A percentile compares a stretch with the other conserved stretches of the same genome.
Evolutionary conservation across 2,329 filamentous ascomycete species (phyloP).

Genomic region (Aureobasidium sp.): DNA sequence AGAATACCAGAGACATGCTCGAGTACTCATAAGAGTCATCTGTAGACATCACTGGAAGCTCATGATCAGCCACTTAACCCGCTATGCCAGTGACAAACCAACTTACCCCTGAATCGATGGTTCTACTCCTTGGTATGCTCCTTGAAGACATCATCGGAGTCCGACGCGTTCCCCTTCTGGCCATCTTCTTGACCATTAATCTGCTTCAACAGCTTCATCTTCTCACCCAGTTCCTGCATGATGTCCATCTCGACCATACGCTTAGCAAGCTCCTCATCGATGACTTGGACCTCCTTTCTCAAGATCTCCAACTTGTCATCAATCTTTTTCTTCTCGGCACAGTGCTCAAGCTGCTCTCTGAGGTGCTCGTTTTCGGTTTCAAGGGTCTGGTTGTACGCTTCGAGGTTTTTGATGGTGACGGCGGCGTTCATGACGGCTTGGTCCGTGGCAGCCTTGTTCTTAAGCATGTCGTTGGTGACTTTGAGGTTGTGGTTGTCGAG

Average conservation of each 20-base stretch:
- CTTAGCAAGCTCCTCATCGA: neutral
- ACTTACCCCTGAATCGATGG: neutral
- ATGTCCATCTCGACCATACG: neutral
- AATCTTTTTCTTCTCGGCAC: neutral
- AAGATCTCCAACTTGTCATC: neutral
- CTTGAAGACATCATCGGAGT: neutral
- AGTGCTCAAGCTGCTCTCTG: neutral
- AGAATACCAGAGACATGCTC: neutral
- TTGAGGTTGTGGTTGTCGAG: neutral
- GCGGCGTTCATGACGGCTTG: neutral
- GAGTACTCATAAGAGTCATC: too few relatives aligned
- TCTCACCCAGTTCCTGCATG: neutral
- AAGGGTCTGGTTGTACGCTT: neutral
- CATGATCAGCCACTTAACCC: neutral
- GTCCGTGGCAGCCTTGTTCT: constrained; percentile 2
- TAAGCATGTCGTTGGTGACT: constrained; percentile 7
- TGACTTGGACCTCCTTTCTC: neutral
- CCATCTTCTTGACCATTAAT: neutral
- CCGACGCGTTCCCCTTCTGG: neutral
- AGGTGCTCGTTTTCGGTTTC: constrained; percentile 2
- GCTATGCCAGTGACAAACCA: neutral
- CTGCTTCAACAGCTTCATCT: neutral
- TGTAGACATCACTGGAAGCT: neutral
- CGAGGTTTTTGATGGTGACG: neutral
- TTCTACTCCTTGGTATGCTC: neutral